Base-by-base conservation (phyloP, 805 yeast genomes). In the Candida sphagnicola region DNA sequence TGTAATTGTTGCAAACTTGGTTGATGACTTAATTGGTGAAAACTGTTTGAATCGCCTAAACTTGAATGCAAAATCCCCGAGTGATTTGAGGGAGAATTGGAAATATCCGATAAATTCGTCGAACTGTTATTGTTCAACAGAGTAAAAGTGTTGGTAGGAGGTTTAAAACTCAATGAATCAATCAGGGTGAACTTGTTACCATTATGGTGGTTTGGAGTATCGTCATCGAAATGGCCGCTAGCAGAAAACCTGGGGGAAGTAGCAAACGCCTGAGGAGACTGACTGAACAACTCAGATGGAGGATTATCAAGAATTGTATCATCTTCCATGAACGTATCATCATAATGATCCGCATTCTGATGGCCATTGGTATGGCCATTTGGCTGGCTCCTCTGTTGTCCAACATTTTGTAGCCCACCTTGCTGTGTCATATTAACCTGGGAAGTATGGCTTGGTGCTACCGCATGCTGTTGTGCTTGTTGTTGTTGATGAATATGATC, bases 321-420 rank as follows among this genome's bases (percentile, higher is more conserved):
- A 34, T 66, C 70, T 16, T 67, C 72, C 73, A 67, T 67, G 44
- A 51, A 66, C 44, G 65, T 56, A 38, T 54, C 65, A 16, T 59
- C 52, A 19, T 45, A 56, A 21, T 38, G 24, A 10, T 21, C 24
- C 8, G 10, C 10, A 21, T 21, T 21, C 10, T 21, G 24, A 21
- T 21, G 24, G 24, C 10, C 10, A 21, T 10, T 21, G 6, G 6
- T 6, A 10, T 6, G 10, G 10, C 6, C 6, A 10, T 21, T 21
- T 21, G 6, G 42, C 46, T 29, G 37, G 8, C 29, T 30, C 13
- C 34, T 23, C n/a, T 39, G 42, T 16, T 35, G 41, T 11, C 26
- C 15, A 14, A 32, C 21, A 12, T 34, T 21, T 6, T 21, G 24
- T n/a, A n/a, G n/a, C n/a, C n/a, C n/a, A n/a, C n/a, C n/a, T n/a